Evolutionary conservation across 1,284 basidiomycete species (phyloP).

Genomic region (Trametes polyzona): DNA sequence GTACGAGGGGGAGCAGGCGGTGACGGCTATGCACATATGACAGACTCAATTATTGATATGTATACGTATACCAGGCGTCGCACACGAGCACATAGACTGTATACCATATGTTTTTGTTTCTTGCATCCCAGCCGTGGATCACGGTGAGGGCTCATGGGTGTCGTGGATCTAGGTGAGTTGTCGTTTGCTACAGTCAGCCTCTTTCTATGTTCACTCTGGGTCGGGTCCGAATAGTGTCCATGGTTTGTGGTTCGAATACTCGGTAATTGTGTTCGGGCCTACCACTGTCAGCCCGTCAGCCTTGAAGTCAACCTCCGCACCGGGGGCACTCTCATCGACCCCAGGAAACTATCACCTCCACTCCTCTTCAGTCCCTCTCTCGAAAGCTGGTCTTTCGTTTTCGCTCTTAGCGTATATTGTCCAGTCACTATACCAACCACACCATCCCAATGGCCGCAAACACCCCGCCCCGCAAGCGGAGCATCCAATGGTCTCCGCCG

Average conservation of each 20-base stretch:
- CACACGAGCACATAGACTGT: slow-evolving; percentile 1
- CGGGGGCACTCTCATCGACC: background rate
- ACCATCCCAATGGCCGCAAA: background rate
- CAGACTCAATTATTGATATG: background rate
- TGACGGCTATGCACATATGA: background rate
- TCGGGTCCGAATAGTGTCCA: background rate
- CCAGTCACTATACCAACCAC: background rate
- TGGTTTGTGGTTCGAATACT: background rate
- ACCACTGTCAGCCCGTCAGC: no score
- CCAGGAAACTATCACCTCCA: background rate
- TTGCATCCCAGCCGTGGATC: background rate
- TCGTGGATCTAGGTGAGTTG: background rate
- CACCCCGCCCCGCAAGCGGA: slow-evolving; percentile 15
- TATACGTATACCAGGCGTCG: slow-evolving; percentile 1
- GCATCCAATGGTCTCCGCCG: slow-evolving; percentile 10
- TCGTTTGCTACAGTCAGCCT: background rate
- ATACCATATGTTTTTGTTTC: background rate
- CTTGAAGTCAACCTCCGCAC: background rate
- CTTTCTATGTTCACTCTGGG: background rate
- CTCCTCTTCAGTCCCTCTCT: background rate
- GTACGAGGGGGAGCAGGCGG: no score
- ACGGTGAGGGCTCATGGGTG: background rate
- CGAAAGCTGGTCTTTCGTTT: slow-evolving; percentile 15
- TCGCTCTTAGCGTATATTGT: background rate
- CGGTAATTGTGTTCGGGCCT: no score